Conservation (phyloP, 2,329 filamentous ascomycete species). For the Alternaria solani region DNA sequence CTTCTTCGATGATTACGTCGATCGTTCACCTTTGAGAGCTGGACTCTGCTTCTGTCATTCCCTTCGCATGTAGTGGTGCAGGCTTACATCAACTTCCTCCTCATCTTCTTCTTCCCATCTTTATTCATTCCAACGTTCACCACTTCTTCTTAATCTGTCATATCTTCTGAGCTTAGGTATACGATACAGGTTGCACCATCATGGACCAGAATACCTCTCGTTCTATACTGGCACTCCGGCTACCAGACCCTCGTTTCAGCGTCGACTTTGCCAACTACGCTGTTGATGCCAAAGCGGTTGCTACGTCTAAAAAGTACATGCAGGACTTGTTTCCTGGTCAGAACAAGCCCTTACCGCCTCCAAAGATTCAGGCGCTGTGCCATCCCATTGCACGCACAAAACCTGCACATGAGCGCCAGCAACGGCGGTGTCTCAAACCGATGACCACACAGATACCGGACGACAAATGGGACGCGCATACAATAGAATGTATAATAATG, state of each 20-base stretch:
- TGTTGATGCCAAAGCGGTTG: conserved; percentile 6
- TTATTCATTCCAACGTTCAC: not conserved
- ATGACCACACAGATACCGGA: not conserved
- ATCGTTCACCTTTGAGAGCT: conserved; percentile 13
- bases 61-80: conserved; percentile 9
- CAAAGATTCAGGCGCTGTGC: not conserved
- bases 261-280: conserved; percentile 31
- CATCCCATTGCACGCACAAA: not conserved
- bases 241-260: conserved; percentile 35
- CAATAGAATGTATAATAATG: conserved; percentile 10
- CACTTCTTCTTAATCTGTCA: not conserved
- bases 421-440: not conserved
- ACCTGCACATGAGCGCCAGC: not conserved
- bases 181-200: not conserved
- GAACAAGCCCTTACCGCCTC: conserved; percentile 15
- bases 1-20: not conserved
- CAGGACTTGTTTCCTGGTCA: conserved; percentile 12
- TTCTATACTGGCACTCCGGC: conserved; percentile 28
- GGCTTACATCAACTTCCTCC: not conserved
- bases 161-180: not conserved
- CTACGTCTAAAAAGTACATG: conserved; percentile 13
- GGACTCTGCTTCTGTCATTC: conserved; percentile 12
- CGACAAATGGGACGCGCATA: conserved; percentile 1
- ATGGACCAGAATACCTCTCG: conserved; percentile 28
- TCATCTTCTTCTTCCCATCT: not conserved